Evolutionary conservation across 768 basidiomycete genomes (phyloP).

Genomic region (Auricularia sp.): DNA sequence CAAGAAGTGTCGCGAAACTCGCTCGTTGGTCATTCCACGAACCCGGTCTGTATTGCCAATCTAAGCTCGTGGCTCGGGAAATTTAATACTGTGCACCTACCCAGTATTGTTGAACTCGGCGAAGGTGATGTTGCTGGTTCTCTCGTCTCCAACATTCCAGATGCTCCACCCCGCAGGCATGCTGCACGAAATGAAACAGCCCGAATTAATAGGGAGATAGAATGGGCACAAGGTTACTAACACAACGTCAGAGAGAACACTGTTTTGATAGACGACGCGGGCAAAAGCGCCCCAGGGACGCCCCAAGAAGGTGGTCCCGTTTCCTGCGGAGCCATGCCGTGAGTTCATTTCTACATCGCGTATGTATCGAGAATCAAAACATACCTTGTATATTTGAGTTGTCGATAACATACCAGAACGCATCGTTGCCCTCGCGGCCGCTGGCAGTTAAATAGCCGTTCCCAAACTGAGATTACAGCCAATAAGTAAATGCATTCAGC

Average conservation of each 20-base stretch:
- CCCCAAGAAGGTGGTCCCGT: conserved; percentile 33
- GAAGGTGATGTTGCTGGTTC: conserved; percentile 35
- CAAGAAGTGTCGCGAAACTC: conserved; percentile 31
- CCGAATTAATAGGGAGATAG: background rate
- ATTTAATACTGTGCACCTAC: background rate
- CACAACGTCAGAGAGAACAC: conserved; percentile 26
- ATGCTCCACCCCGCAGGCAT: conserved; percentile 31
- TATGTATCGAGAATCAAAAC: background rate
- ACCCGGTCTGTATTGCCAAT: conserved; percentile 15
- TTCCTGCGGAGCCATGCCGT: background rate
- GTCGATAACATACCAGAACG: conserved; percentile 6
- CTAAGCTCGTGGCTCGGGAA: background rate
- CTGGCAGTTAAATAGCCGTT: conserved; percentile 3
- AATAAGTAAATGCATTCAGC: background rate
- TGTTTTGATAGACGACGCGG: conserved; percentile 40
- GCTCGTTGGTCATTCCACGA: conserved; percentile 26
- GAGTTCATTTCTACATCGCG: no score
- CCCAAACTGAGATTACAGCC: background rate
- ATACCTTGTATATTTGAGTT: conserved; percentile 1
- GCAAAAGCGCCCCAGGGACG: conserved; percentile 31
- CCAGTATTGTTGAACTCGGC: conserved; percentile 39
- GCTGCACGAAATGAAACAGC: conserved; percentile 1
- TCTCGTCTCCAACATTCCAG: conserved; percentile 29
- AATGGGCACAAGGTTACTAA: background rate
- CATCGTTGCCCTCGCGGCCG: conserved; percentile 1